phyloP scores from a whole-genome alignment of 768 basidiomycete genomes.

The Cystofilobasidium capitatum region DNA sequence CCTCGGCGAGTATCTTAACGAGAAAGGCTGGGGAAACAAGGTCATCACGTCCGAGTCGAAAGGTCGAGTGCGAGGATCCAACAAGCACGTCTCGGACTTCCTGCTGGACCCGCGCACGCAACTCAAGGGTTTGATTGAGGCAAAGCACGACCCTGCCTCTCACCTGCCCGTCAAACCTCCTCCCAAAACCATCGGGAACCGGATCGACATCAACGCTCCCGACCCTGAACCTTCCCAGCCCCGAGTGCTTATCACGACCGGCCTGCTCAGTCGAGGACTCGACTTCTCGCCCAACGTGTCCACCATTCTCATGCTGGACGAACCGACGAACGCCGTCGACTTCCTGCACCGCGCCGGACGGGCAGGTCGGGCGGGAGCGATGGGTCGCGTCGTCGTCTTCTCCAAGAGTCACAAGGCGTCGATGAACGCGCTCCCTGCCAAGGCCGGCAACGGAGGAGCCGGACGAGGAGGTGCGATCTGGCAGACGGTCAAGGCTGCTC shows the following conservation, averaged over 20 bases:
- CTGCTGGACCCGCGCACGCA: conserved; percentile 37
- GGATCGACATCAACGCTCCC: conserved; percentile 22
- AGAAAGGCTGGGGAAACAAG: conserved; percentile 53
- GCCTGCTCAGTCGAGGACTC: conserved; percentile 76
- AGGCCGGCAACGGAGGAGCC: conserved; percentile 6
- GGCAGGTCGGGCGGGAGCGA: conserved; percentile 54
- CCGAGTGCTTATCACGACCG: conserved; percentile 72
- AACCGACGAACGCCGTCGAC: conserved; percentile 80
- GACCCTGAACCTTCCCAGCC: conserved; percentile 22
- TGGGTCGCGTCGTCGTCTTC: conserved; percentile 34
- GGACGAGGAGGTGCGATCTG: conserved; percentile 26
- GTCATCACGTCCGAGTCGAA: conserved; percentile 51
- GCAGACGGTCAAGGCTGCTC: conserved; percentile 14
- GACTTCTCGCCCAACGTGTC: conserved; percentile 71
- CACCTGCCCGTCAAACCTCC: conserved; percentile 10
- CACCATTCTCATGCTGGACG: conserved; percentile 78
- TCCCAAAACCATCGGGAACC: background rate
- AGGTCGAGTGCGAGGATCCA: conserved; percentile 56
- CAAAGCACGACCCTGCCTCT: background rate
- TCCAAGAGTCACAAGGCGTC: conserved; percentile 6
- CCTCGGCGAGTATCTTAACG: conserved; percentile 51
- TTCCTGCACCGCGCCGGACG: conserved; percentile 86
- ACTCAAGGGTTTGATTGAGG: background rate
- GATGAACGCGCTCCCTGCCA: background rate
- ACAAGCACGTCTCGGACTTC: conserved; percentile 69